These are phyloP conservation scores for Musa beccarii DNA, from an alignment of 176 grass and related monocot genomes.

Conservation along the genomic window DNA sequence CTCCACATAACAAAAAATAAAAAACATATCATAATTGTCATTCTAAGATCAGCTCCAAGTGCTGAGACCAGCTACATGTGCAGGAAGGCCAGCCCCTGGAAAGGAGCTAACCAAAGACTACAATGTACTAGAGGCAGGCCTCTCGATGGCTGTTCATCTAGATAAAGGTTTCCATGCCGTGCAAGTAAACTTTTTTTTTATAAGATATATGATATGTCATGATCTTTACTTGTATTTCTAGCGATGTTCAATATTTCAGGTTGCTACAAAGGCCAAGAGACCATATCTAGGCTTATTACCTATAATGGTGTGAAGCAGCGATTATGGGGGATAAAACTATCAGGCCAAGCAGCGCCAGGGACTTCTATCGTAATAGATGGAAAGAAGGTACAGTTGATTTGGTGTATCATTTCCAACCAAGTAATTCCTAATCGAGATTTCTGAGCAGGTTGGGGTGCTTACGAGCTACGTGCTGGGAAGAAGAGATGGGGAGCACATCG, in stretches of 20 bases:
- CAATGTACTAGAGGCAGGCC: conserved; percentile 15
- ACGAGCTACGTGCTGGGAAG: conserved; percentile 2
- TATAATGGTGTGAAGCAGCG: conserved; percentile 8
- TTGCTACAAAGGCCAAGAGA: conserved; percentile 18
- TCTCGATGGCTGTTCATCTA: conserved; percentile 1
- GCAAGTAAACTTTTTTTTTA: neutral
- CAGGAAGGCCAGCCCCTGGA: conserved; percentile 11
- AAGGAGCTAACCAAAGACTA: conserved; percentile 14
- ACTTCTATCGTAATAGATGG: neutral
- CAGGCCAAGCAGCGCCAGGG: conserved; percentile 7
- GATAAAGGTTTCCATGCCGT: conserved; percentile 6
- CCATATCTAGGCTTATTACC: conserved; percentile 13
- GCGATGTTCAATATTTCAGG: neutral
- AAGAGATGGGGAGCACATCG: conserved; percentile 1
- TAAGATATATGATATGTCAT: neutral
- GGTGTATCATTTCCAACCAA: neutral
- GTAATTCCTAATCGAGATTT: neutral
- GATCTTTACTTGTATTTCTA: neutral
- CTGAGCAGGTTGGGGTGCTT: conserved; percentile 7
- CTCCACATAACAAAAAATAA: neutral
- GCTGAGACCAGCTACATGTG: neutral
- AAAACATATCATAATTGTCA: neutral
- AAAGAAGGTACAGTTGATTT: neutral
- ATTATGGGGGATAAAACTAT: conserved; percentile 6
- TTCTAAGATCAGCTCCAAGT: neutral